Evolutionary conservation across 805 yeast genomes (phyloP), one percentile per base, ranked within the genome.

Genomic region (Schizosaccharomyces japonicus): DNA sequence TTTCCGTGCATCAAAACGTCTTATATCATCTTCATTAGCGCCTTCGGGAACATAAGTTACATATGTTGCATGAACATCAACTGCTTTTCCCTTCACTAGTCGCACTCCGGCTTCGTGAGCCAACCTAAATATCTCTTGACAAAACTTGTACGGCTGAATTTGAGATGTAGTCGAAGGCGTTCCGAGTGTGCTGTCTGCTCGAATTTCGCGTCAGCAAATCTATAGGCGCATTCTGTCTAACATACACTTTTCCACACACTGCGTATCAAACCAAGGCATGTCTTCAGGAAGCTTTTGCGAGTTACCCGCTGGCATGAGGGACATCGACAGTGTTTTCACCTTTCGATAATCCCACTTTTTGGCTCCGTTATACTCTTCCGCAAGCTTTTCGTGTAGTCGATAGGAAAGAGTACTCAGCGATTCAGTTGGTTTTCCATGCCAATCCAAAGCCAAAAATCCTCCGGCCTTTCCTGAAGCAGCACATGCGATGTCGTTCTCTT

Each of bases 91-190:
- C 50, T 80, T 67, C 10, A 87, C 69, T 34, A 90, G 64, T 55
- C 80, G 90, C 13, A 85, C 80, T 5, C 90, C 94, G 1, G 78
- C 64, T 53, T 80, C 83, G 54, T 79, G 72, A 45, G 94, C 19
- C 5, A 5, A 10, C 19, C 19, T 19, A 11, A 19, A n/a, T 2
- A 34, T 66, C 58, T 72, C 80, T 48, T 78, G 79, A n/a, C 96
- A 87, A 63, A 87, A 85, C 58, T 78, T 78, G 64, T 80, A 83
- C 2, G 98, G 96, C 59, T 87, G 95, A 5, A 90, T 94, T 63
- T 90, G 96, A 0, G 95, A 95, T 1, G 95, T 87, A 10, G 93
- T 76, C 51, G 78, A 85, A 28, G 73, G 70, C 21, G 80, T 85
- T 28, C 96, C 95, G 46, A 87, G 63, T n/a, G n/a, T n/a, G n/a